phyloP scores from a whole-genome alignment of 371 early-diverging fungal genomes.

The Mortierella sp. region DNA sequence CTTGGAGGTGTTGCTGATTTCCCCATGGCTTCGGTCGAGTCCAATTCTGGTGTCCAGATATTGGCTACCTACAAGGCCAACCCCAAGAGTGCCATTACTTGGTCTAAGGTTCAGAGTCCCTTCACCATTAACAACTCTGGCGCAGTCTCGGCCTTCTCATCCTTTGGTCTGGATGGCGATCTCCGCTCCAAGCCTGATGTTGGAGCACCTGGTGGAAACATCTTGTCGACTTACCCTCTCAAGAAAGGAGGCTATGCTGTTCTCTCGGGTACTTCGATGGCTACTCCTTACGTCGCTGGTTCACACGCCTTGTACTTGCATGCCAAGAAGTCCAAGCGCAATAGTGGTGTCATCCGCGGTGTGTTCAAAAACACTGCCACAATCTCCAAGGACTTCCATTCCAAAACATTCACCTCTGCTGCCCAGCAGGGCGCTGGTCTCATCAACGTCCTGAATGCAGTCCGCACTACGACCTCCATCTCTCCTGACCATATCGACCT shows the following conservation, averaged over 20 bases:
- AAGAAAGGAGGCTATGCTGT: constrained; percentile 63
- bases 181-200: constrained; percentile 78
- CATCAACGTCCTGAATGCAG: constrained; percentile 71
- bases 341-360: constrained; percentile 41
- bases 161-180: constrained; percentile 77
- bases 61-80: constrained; percentile 19
- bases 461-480: constrained; percentile 62
- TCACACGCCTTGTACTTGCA: constrained; percentile 69
- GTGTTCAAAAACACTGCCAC: constrained; percentile 65
- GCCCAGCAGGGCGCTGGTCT: constrained; percentile 82
- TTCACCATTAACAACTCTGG: constrained; percentile 58
- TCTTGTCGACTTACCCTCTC: constrained; percentile 74
- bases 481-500: constrained; percentile 74
- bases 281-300: constrained; percentile 79
- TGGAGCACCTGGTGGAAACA: constrained; percentile 78
- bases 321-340: constrained; percentile 36
- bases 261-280: constrained; percentile 75
- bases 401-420: constrained; percentile 57
- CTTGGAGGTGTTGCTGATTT: constrained; percentile 42
- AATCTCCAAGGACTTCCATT: constrained; percentile 52
- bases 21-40: constrained; percentile 57
- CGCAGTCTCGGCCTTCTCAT: constrained; percentile 60
- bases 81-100: constrained; percentile 7
- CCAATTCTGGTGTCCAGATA: constrained; percentile 52
- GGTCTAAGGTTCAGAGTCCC: neutral